Base-by-base conservation (phyloP, 257 asterid genomes). In the Solanum bulbocastanum region DNA sequence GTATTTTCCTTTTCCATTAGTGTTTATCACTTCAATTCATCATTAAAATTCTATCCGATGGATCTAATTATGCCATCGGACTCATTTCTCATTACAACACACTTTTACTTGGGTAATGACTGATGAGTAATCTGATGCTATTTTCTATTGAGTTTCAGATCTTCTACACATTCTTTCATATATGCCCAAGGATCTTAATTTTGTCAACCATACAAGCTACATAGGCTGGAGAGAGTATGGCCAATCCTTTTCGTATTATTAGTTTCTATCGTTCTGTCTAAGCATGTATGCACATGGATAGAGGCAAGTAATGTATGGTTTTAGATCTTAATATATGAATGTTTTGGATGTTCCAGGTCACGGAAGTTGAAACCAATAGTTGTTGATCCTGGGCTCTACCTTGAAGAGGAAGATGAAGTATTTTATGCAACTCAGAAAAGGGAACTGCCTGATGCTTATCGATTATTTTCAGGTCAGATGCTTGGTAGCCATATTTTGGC, bases 211-310 rank as follows among this genome's bases (percentile, higher is more conserved):
- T 87, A 91, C 98, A 46, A 92, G 99, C 96, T 96, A 96, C 79
- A 93, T 97, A 87, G 99, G 99, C 56, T 95, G 99, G 99, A 96
- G 94, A 90, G 98, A 97, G 99, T 97, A 93, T 87, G 96, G 49
- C 90, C 87, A 79, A 33, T 83, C 73, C 88, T 85, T 83, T 87
- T 62, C 81, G 78, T 82, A 13, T 78, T 76, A 42, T 10, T 23
- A 84, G 56, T 27, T 37, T 52, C 37, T 37, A 85, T 42, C 42
- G 30, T 5, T 69, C 49, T 65, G 25, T 44, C 10, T 18, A 87
- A 62, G 81, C 76, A 30, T 37, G 12, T 68, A 68, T 85, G 23
- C 46, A 20, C 16, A 18, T 27, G 62, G 85, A 79, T 79, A 25
- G 25, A 79, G 62, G 65, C 85, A 81, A 46, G 42, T 81, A 46